These are phyloP conservation scores for Populus tomentosa DNA, from an alignment of 441 rosid species.

Conservation along the genomic window DNA sequence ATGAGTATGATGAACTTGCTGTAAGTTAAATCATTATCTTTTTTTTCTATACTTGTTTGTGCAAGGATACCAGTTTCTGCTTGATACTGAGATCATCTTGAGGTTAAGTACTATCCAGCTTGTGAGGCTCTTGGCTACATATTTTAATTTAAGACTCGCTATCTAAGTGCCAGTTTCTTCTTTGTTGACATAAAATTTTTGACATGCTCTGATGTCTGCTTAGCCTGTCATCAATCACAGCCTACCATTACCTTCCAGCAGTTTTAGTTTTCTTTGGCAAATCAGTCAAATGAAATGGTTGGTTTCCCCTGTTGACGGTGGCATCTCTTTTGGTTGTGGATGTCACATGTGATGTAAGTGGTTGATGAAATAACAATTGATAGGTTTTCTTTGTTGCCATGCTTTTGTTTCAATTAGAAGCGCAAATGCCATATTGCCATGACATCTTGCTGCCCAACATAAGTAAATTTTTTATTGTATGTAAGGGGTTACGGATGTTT, in stretches of 20 bases:
- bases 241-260: not conserved
- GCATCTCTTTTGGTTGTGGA: not conserved
- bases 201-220: not conserved
- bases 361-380: not conserved
- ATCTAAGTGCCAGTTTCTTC: not conserved
- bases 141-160: not conserved
- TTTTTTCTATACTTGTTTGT: not conserved
- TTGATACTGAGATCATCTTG: not conserved
- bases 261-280: not conserved
- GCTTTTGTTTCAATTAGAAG: no score
- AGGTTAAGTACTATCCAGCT: not conserved
- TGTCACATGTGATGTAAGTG: not conserved
- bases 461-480: not conserved
- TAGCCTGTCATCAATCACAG: not conserved
- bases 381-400: not conserved
- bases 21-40: conserved; percentile 37
- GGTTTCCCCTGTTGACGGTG: not conserved
- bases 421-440: no score
- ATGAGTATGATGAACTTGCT: conserved; percentile 94
- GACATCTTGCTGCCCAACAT: not conserved
- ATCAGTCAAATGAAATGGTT: not conserved
- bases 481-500: not conserved
- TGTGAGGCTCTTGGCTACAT: not conserved
- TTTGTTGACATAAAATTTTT: no score
- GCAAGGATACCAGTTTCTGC: not conserved